Conservation (phyloP, 1,139 yeast species). For the Petasospora rhodanensis region DNA sequence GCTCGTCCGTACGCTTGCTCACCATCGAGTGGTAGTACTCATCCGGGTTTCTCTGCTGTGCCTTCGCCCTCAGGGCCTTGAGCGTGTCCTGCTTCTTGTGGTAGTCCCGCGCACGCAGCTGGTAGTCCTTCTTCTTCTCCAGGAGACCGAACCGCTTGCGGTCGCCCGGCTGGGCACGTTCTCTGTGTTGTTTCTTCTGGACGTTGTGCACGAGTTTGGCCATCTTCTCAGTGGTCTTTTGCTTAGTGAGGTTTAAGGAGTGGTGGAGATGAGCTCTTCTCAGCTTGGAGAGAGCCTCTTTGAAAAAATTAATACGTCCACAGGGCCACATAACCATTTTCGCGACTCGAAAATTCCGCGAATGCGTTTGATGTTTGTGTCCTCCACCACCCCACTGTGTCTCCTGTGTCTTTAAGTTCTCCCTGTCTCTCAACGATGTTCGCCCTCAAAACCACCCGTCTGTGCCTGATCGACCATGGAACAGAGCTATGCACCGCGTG, state of each 20-base stretch:
- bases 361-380: too few species aligned
- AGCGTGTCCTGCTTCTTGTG: slow-evolving; percentile 86
- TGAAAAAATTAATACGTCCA: too few species aligned
- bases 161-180: slow-evolving; percentile 78
- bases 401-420: too few species aligned
- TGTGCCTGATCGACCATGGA: background rate
- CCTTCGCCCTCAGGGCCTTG: slow-evolving; percentile 70
- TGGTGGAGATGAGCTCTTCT: too few species aligned
- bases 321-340: too few species aligned
- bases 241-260: too few species aligned
- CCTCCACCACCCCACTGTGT: too few species aligned
- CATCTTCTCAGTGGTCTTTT: too few species aligned
- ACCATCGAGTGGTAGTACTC: slow-evolving; percentile 96
- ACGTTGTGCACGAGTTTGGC: slow-evolving; percentile 80
- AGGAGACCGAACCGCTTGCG: slow-evolving; percentile 76
- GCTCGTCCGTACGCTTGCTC: slow-evolving; percentile 55
- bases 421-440: too few species aligned
- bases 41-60: slow-evolving; percentile 80
- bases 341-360: too few species aligned
- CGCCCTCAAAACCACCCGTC: too few species aligned
- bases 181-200: slow-evolving; percentile 94
- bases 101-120: slow-evolving; percentile 80
- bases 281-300: too few species aligned
- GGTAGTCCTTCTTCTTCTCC: slow-evolving; percentile 94
- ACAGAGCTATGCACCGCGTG: background rate